Evolutionary conservation across 2,329 filamentous ascomycete species (phyloP).

Genomic region (Colletotrichum scovillei): DNA sequence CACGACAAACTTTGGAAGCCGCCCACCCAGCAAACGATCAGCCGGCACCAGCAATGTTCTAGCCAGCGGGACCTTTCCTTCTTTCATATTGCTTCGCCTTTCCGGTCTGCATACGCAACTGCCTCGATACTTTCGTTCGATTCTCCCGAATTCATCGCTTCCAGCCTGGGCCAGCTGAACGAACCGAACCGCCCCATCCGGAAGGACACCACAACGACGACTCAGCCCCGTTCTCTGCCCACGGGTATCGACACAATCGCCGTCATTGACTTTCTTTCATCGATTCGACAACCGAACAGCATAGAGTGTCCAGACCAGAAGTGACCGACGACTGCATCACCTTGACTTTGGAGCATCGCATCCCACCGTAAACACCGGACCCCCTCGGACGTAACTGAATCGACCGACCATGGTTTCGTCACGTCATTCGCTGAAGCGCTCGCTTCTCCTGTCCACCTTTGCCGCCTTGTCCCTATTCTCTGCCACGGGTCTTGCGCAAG

Average conservation of each 20-base stretch:
- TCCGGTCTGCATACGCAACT: conserved; percentile 18
- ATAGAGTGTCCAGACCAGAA: background rate
- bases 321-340: background rate
- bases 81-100: conserved; percentile 14
- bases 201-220: conserved; percentile 21
- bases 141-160: background rate
- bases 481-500: conserved; percentile 47
- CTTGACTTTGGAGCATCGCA: background rate
- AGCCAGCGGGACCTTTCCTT: conserved; percentile 12
- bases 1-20: conserved; percentile 1
- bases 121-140: conserved; percentile 24
- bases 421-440: conserved; percentile 31
- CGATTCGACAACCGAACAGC: background rate
- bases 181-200: conserved; percentile 14
- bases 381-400: background rate
- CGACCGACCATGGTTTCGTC: conserved; percentile 27
- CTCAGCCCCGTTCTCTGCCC: background rate
- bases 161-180: background rate
- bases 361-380: background rate
- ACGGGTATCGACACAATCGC: conserved; percentile 1
- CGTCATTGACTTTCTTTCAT: background rate
- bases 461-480: conserved; percentile 43
- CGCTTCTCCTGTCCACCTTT: conserved; percentile 88
- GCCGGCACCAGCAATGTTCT: conserved; percentile 28
- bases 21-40: conserved; percentile 18